Percentiles rank a stretch among this genome's conserved stretches.
Evolutionary conservation across 2,329 filamentous ascomycete species (phyloP).

Genomic region (Ophiobolus disseminans): DNA sequence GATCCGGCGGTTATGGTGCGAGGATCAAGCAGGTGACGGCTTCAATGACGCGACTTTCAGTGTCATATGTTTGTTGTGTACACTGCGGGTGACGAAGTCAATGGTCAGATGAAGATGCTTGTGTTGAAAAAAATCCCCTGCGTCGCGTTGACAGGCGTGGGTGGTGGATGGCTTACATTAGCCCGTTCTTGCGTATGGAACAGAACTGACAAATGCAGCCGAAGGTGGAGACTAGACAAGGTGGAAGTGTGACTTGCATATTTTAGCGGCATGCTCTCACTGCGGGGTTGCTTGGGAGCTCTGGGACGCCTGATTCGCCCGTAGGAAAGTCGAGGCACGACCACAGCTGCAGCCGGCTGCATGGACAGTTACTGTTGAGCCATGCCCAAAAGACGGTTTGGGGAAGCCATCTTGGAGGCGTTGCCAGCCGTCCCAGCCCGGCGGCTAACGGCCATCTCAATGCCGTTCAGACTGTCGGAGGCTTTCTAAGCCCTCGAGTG

Average conservation of each 20-base stretch:
- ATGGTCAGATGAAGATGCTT: slow-evolving; percentile 19
- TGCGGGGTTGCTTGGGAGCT: slow-evolving; percentile 36
- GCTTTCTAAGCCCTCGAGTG: neutral
- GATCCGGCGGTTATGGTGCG: slow-evolving; percentile 17
- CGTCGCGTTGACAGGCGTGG: slow-evolving; percentile 26
- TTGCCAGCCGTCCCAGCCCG: neutral
- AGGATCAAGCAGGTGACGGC: slow-evolving; percentile 20
- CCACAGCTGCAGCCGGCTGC: slow-evolving; percentile 26
- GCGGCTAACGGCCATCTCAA: neutral
- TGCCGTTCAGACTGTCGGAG: neutral
- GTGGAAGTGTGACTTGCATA: slow-evolving; percentile 47
- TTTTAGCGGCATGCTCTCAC: slow-evolving; percentile 37
- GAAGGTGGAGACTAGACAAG: slow-evolving; percentile 29
- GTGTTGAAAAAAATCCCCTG: slow-evolving; percentile 28
- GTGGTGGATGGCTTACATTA: slow-evolving; percentile 33
- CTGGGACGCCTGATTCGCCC: slow-evolving; percentile 30
- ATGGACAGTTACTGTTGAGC: slow-evolving; percentile 23
- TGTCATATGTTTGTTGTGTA: slow-evolving; percentile 2
- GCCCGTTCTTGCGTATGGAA: slow-evolving; percentile 30
- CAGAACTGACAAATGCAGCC: slow-evolving; percentile 27
- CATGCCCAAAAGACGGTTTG: slow-evolving; percentile 5
- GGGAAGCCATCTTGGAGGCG: neutral
- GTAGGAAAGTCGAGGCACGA: slow-evolving; percentile 11
- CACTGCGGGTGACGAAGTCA: slow-evolving; percentile 16
- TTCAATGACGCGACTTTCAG: slow-evolving; percentile 21